Base-by-base conservation (phyloP, 257 asterid species). In the Lycium barbarum region DNA sequence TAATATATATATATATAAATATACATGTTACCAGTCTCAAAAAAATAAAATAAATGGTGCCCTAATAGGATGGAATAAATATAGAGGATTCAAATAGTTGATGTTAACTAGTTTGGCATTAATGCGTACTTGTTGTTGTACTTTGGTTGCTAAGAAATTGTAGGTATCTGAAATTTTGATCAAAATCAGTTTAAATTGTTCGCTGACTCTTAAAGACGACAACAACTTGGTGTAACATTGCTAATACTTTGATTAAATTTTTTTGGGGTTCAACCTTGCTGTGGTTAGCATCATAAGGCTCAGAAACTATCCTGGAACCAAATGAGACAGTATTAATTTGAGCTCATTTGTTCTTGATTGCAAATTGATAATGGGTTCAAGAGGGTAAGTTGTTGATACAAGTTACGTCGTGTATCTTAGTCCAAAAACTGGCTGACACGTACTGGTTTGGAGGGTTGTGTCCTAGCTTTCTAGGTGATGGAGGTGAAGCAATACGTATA, bases 381-480 rank as follows among this genome's bases (percentile, higher is more conserved):
- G 81, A 73, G 81, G 18, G 81, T 47, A 47, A n/a, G 40, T 58
- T 47, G 47, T 73, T 73, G 20, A 73, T 20, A 20, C 40, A 20
- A 47, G 81, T 47, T 49, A 73, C 81, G 47, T 47, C 7, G 33
- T 20, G 81, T 20, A 73, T 73, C 61, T 20, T 49, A 73, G 20
- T 12, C 10, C 61, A 73, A 47, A 36, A 73, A 20, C 47, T 73
- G 20, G 38, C 38, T 45, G 58, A 10, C 58, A 20, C 61, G 11
- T 35, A 47, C 0, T 73, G 81, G 18, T 18, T 18, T 13, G 45
- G 73, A 13, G 26, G 36, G 7, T 33, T 40, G 55, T n/a, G 47
- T 47, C 49, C 55, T 74, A 49, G 59, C 43, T 51, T 74, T 47
- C 61, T 0, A 2, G 0, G 40, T 74, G 61, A 43, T 26, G 40